Conservation (phyloP, 768 basidiomycete genomes). For the Mycena venus region DNA sequence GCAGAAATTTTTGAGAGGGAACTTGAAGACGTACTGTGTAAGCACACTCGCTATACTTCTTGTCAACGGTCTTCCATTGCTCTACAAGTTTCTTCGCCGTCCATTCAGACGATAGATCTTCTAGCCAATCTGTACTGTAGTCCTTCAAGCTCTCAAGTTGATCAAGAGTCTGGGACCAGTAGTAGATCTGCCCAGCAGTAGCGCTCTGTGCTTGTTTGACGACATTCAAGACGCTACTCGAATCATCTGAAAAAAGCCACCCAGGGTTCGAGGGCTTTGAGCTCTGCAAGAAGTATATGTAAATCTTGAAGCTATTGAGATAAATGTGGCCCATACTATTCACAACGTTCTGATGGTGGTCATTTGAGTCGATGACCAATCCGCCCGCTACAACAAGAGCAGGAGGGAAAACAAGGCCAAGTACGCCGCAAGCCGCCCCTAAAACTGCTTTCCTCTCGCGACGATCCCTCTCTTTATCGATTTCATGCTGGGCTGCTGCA, state of each 20-base stretch:
- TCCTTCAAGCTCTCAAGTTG: slow-evolving; percentile 8
- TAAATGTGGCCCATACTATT: not conserved
- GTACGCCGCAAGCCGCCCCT: not conserved
- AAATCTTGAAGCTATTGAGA: not conserved
- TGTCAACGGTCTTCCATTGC: slow-evolving; percentile 7
- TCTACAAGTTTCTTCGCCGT: slow-evolving; percentile 1
- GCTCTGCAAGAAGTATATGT: not conserved
- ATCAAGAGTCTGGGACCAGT: slow-evolving; percentile 7
- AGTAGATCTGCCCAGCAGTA: not conserved
- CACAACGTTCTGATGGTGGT: slow-evolving; percentile 11
- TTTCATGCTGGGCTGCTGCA: not conserved
- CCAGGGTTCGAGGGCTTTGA: not conserved
- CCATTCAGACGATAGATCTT: slow-evolving; percentile 16
- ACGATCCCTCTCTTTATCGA: not conserved
- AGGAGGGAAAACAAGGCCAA: not conserved
- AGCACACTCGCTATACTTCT: slow-evolving; percentile 10
- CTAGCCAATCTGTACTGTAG: slow-evolving; percentile 7
- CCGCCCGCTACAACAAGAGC: not conserved
- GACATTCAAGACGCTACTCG: not conserved
- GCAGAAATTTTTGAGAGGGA: not conserved
- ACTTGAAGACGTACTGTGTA: slow-evolving; percentile 5
- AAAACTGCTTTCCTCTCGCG: not conserved
- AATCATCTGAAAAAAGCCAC: slow-evolving; percentile 1
- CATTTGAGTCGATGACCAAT: not conserved
- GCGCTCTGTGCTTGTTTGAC: not conserved